phyloP scores from a whole-genome alignment of 345 rosid genomes.

The Ceriops decandra region DNA sequence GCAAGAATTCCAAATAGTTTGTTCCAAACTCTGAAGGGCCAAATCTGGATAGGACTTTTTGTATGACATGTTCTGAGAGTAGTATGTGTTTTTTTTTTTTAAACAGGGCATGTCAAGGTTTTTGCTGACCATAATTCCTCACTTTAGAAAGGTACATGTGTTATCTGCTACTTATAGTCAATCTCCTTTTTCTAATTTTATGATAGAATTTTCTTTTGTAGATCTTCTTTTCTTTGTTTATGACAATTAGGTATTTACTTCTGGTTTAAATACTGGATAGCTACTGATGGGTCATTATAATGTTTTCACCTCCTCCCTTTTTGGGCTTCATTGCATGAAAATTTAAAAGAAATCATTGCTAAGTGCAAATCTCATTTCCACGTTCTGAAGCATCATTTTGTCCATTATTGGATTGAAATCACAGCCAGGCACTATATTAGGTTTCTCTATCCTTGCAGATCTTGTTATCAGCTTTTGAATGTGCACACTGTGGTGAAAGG shows the following conservation, averaged over 20 bases:
- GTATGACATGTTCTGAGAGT: background rate
- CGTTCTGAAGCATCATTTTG: too few relatives aligned
- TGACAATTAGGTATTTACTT: background rate
- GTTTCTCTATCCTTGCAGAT: conserved; percentile 41
- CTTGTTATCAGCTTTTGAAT: conserved; percentile 84
- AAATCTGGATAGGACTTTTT: too few relatives aligned
- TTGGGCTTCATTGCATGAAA: background rate
- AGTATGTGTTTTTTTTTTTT: background rate
- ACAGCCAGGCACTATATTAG: too few relatives aligned
- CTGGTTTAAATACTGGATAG: background rate
- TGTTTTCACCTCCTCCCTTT: background rate
- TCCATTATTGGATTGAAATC: too few relatives aligned
- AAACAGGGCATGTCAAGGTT: conserved; percentile 69
- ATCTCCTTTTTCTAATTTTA: background rate
- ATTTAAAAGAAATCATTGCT: background rate
- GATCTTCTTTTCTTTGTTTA: background rate
- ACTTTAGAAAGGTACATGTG: conserved; percentile 68
- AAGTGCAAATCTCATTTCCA: too few relatives aligned
- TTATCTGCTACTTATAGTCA: background rate
- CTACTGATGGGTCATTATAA: too few relatives aligned
- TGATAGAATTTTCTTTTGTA: background rate
- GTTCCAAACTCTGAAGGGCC: background rate
- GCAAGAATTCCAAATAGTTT: too few relatives aligned
- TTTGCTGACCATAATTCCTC: conserved; percentile 75
- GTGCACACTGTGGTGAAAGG: conserved; percentile 92